A percentile compares a stretch with the other conserved stretches of the same genome.
These are phyloP conservation scores for Fusarium avenaceum DNA, from an alignment of 2,329 filamentous ascomycete species.

Conservation along the genomic window DNA sequence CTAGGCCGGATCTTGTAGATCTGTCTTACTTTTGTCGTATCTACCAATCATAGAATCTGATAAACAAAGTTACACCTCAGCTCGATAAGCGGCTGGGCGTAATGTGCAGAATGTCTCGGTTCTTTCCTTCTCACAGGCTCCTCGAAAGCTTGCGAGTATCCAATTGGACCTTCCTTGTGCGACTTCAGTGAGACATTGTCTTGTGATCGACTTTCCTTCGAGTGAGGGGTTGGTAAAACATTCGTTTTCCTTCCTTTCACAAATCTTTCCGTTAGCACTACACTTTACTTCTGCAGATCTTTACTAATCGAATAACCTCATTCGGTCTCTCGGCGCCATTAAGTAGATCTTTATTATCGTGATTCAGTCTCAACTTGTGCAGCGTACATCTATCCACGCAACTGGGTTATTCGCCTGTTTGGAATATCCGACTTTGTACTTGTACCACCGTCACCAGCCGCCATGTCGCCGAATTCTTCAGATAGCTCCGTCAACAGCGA, in stretches of 20 bases:
- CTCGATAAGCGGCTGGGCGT: background rate
- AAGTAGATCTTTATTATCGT: rapidly evolving
- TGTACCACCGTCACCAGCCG: background rate
- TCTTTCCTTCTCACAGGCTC: too few relatives aligned
- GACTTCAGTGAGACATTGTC: conserved; percentile 18
- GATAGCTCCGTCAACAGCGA: conserved; percentile 28
- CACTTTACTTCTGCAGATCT: background rate
- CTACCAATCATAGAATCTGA: background rate
- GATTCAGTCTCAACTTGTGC: rapidly evolving
- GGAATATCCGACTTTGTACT: background rate
- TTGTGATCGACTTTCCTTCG: conserved; percentile 3
- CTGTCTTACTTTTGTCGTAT: background rate
- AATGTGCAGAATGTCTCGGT: background rate
- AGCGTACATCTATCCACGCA: rapidly evolving
- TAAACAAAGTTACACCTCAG: background rate
- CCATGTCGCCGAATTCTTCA: conserved; percentile 3
- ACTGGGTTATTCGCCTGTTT: rapidly evolving
- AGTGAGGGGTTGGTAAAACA: background rate
- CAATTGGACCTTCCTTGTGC: background rate
- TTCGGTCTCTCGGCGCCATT: too few relatives aligned
- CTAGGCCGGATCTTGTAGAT: background rate
- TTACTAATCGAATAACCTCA: too few relatives aligned
- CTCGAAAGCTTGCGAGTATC: background rate
- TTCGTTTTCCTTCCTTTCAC: background rate
- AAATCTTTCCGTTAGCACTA: too few relatives aligned